These are phyloP conservation scores for Xylariaceae sp. DNA, from an alignment of 2,329 filamentous ascomycete genomes.

Conservation along the genomic window DNA sequence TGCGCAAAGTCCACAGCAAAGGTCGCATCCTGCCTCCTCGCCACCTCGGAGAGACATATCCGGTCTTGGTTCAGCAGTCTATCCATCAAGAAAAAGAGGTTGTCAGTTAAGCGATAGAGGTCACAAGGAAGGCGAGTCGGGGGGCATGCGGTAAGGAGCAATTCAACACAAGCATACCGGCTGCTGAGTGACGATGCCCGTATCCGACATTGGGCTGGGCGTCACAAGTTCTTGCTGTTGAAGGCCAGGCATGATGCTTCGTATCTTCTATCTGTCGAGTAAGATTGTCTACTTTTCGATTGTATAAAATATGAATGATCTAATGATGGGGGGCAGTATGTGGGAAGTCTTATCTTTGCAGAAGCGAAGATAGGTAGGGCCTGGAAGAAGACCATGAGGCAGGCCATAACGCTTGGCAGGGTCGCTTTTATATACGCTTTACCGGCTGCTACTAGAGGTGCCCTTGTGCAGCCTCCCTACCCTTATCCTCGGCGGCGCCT, in stretches of 20 bases:
- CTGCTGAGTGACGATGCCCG: constrained; percentile 36
- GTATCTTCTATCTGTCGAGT: neutral
- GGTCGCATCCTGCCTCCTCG: constrained; percentile 41
- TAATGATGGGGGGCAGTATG: neutral
- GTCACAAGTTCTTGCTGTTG: constrained; percentile 42
- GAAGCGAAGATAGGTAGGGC: neutral
- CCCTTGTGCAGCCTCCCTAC: neutral
- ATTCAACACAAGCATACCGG: constrained; percentile 32
- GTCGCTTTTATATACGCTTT: neutral
- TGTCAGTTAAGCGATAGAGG: neutral
- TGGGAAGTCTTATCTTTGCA: neutral
- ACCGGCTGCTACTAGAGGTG: neutral
- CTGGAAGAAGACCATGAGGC: neutral
- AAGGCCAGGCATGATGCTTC: constrained; percentile 34
- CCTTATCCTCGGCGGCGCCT: neutral
- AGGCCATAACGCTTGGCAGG: neutral
- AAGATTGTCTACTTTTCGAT: neutral
- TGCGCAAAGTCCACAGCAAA: constrained; percentile 42
- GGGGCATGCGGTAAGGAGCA: neutral
- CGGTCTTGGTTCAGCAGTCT: constrained; percentile 38
- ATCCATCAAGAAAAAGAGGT: neutral
- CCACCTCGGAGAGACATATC: constrained; percentile 40
- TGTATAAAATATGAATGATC: neutral
- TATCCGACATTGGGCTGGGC: constrained; percentile 24
- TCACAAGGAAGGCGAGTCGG: neutral